Evolutionary conservation across 441 rosid genomes (phyloP).

Genomic region (Populus hybrid): DNA sequence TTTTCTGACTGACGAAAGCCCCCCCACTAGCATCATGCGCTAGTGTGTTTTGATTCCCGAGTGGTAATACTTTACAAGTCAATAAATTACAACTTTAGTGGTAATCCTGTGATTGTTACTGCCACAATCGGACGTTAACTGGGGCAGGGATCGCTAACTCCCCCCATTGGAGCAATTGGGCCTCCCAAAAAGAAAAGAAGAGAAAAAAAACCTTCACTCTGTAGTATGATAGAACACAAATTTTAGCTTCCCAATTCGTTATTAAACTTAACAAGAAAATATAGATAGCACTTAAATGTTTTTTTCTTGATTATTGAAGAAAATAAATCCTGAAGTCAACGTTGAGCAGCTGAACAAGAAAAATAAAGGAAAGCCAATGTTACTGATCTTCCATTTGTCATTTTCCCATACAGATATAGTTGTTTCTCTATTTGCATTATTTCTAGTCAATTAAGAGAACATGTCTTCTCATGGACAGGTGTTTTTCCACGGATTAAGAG

Average conservation of each 20-base stretch:
- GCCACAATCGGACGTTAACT: no score
- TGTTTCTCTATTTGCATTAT: no score
- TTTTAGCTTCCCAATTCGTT: neutral
- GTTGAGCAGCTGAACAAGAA: neutral
- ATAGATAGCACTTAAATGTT: neutral
- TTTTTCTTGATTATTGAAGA: neutral
- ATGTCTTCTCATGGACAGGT: no score
- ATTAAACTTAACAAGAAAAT: neutral
- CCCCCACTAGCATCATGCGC: neutral
- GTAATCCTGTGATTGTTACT: neutral
- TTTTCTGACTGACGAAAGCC: neutral
- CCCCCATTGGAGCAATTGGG: no score
- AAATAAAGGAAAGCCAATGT: no score
- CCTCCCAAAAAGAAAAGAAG: no score
- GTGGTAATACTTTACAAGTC: neutral
- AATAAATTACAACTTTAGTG: neutral
- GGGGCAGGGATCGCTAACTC: no score
- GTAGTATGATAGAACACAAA: neutral
- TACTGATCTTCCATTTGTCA: no score
- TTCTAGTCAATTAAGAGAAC: no score
- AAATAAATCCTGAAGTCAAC: neutral
- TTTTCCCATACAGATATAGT: no score
- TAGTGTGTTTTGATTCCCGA: neutral
- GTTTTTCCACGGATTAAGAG: no score
- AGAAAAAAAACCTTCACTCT: neutral